Evolutionary conservation across 208 protist genomes (phyloP), one percentile per base, ranked within the genome.

Genomic region (Wallacemonas rigidus): DNA sequence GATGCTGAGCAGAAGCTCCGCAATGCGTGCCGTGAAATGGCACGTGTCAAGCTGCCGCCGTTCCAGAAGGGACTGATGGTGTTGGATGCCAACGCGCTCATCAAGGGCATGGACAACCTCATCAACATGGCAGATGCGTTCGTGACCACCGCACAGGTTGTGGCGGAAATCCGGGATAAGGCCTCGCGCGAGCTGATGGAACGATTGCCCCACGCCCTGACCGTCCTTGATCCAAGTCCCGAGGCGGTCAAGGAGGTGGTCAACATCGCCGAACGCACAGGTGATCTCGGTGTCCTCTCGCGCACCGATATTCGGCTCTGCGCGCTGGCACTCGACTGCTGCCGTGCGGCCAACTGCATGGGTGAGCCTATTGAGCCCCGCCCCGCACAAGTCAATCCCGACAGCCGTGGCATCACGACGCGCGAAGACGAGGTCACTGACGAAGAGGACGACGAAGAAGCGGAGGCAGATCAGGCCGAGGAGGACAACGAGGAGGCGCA

Each of bases 281-380:
- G 97, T 64, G 97, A 98, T 69, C 80, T 95, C 8, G 88, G 90
- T 5, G 83, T 86, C 8, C 85, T 98, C 64, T 98, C 94, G 14
- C 78, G 82, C 41, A 95, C 94, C 7, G 97, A 98, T 75, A 86
- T 98, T 67, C 87, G 89, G 9, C 75, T 97, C 45, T 94, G 89
- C 63, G 94, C 91, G 1, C 71, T 97, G 14, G 91, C 94, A 43
- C 69, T 94, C 15, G 89, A 95, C 72, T 93, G 90, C 80, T 93
- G 89, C 77, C 79, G 65, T 15, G 77, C 79, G 9, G 82, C 68
- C 0, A 74, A 75, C 11, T 72, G 69, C 40, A 68, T 95, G 40
- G 57, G 71, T 2, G 47, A 71, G 39, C 81, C 85, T 39, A 93
- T 94, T 55, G 78, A 84, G 61, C 89, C 91, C 9, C 76, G 78